A percentile compares a stretch with the other conserved stretches of the same genome.
Conservation (phyloP, 345 rosid species). For the Salix viminalis region DNA sequence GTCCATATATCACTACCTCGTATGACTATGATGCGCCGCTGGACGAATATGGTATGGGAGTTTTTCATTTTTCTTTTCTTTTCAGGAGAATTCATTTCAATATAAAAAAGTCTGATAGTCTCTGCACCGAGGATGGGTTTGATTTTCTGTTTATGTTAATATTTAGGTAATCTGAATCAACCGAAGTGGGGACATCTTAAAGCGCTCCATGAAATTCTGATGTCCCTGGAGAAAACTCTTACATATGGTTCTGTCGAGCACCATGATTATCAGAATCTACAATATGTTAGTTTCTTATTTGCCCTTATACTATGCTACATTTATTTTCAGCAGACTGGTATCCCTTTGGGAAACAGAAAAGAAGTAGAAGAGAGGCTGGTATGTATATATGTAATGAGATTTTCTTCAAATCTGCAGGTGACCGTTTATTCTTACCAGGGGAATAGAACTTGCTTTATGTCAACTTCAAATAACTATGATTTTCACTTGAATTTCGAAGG, state of each 20-base stretch:
- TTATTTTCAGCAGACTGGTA: no score
- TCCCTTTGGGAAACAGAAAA: no score
- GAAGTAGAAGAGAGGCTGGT: no score
- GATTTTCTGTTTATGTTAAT: neutral
- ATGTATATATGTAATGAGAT: no score
- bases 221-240: slow-evolving; percentile 4
- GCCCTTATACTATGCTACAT: no score
- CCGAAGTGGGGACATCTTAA: slow-evolving; percentile 32
- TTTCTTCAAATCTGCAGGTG: slow-evolving; percentile 4
- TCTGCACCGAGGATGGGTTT: no score
- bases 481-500: slow-evolving; percentile 19
- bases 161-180: slow-evolving; percentile 18
- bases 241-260: neutral
- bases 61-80: no score
- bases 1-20: slow-evolving; percentile 19
- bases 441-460: slow-evolving; percentile 28
- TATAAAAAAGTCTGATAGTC: no score
- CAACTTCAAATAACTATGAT: slow-evolving; percentile 12
- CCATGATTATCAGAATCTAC: neutral
- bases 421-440: slow-evolving; percentile 24
- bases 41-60: slow-evolving; percentile 12
- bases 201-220: slow-evolving; percentile 11
- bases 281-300: no score
- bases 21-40: slow-evolving; percentile 23
- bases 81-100: no score